Evolutionary conservation across 352 stramenopile species (phyloP).

Genomic region (Pythium volutum): DNA sequence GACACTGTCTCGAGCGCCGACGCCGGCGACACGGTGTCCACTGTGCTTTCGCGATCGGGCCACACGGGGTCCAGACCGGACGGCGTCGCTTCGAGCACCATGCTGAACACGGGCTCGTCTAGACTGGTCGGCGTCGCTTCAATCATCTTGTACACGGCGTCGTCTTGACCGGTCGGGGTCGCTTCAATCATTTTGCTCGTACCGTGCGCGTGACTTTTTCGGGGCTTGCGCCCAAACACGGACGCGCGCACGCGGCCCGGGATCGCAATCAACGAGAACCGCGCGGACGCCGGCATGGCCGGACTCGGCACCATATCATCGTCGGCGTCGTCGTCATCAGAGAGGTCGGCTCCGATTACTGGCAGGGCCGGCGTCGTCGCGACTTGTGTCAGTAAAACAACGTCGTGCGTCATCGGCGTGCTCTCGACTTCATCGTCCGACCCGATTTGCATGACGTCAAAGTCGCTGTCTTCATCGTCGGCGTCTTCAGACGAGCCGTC

Average conservation of each 20-base stretch:
- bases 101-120: no score
- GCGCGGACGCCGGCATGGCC: not conserved
- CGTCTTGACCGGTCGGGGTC: not conserved
- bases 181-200: constrained; percentile 1
- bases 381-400: not conserved
- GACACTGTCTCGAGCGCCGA: constrained; percentile 17
- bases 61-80: not conserved
- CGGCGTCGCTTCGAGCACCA: no score
- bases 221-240: constrained; percentile 19
- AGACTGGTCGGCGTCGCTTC: no score
- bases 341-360: no score
- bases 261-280: constrained; percentile 25
- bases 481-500: constrained; percentile 36
- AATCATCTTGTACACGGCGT: no score
- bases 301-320: not conserved
- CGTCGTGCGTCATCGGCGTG: not conserved
- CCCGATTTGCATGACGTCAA: constrained; percentile 29
- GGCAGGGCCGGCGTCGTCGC: constrained; percentile 7
- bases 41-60: constrained; percentile 2
- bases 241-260: constrained; percentile 21
- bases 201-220: not conserved
- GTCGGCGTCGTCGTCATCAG: constrained; percentile 5
- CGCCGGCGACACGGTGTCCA: constrained; percentile 10
- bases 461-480: constrained; percentile 45
- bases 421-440: constrained; percentile 19